Evolutionary conservation across 805 yeast genomes (phyloP).

Genomic region (Starmerella scarabaei): DNA sequence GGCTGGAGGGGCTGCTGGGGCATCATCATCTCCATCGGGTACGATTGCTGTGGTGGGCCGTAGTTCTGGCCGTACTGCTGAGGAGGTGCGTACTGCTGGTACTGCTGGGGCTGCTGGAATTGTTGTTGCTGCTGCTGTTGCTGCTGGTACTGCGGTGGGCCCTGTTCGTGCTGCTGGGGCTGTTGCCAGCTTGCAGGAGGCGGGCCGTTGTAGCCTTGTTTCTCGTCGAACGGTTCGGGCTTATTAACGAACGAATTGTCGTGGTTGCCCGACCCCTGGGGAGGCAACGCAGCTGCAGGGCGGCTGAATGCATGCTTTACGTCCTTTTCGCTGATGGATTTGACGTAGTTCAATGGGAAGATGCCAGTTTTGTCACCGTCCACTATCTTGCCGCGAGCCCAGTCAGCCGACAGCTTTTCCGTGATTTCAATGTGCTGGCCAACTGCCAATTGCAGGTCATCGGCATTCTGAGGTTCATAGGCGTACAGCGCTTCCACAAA

Average conservation of each 20-base stretch:
- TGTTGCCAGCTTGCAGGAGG: constrained; percentile 4
- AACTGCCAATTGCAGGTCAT: constrained; percentile 48
- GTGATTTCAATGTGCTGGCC: constrained; percentile 61
- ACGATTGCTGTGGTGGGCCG: constrained; percentile 21
- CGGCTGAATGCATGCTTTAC: constrained; percentile 12
- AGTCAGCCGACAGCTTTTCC: constrained; percentile 66
- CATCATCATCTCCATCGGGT: no score
- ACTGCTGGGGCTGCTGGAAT: constrained; percentile 14
- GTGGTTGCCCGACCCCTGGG: constrained; percentile 4
- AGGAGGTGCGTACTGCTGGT: constrained; percentile 15
- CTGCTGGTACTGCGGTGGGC: constrained; percentile 13
- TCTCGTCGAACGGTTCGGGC: constrained; percentile 18
- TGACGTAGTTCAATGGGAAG: constrained; percentile 83
- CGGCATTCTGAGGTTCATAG: constrained; percentile 59
- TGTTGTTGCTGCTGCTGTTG: constrained; percentile 12
- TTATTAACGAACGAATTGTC: neutral
- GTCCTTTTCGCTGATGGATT: constrained; percentile 12
- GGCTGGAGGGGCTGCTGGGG: constrained; percentile 19
- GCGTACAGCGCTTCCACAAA: constrained; percentile 60
- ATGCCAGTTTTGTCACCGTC: constrained; percentile 54
- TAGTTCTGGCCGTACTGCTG: constrained; percentile 24
- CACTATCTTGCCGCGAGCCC: constrained; percentile 68
- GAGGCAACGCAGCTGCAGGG: constrained; percentile 16
- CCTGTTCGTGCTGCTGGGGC: constrained; percentile 4
- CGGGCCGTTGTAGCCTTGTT: constrained; percentile 17